Evolutionary conservation across 225 moss, liverwort and hornwort genomes (phyloP).

Genomic region (Asterella californica): DNA sequence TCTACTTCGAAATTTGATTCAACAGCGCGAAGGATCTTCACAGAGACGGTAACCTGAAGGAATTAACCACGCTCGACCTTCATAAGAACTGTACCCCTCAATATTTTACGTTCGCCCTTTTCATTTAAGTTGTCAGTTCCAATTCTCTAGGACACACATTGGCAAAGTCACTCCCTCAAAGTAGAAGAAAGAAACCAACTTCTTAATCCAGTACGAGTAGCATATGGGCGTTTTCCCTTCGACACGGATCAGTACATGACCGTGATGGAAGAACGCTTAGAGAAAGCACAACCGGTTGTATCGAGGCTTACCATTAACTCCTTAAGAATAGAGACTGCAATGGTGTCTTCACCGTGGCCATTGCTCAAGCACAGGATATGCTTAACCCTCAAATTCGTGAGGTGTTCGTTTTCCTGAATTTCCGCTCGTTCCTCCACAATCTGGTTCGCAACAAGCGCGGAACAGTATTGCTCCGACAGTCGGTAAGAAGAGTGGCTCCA

Average conservation of each 20-base stretch:
- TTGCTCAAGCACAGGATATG: slow-evolving; percentile 76
- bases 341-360: slow-evolving; percentile 85
- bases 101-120: no score
- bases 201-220: no score
- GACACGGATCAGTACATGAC: background rate
- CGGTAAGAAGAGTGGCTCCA: no score
- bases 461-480: background rate
- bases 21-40: background rate
- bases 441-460: background rate
- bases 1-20: background rate
- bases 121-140: no score
- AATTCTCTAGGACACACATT: no score
- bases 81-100: no score
- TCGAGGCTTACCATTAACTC: slow-evolving; percentile 37
- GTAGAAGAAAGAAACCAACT: no score
- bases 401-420: background rate
- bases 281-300: background rate
- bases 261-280: background rate
- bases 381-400: slow-evolving; percentile 1
- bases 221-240: no score
- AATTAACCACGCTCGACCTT: no score
- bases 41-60: background rate
- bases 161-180: no score
- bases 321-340: slow-evolving; percentile 55
- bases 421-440: background rate